These are phyloP conservation scores for Penstemon barbatus DNA, from an alignment of 257 asterid genomes.

Conservation along the genomic window DNA sequence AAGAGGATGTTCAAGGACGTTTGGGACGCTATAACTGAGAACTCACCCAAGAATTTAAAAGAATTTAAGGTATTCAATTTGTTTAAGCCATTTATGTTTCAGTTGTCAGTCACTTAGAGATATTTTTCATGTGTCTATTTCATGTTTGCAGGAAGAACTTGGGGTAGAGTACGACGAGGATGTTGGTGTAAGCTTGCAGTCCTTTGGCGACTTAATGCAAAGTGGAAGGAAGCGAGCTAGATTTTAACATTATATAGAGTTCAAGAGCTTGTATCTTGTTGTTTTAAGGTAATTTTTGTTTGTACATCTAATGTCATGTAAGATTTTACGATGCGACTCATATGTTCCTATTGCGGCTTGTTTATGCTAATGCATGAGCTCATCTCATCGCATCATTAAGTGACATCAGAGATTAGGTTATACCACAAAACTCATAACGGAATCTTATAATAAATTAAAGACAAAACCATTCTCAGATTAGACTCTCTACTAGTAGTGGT, in stretches of 20 bases:
- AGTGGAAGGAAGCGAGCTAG: constrained; percentile 56
- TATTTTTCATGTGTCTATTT: neutral
- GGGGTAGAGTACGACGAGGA: constrained; percentile 93
- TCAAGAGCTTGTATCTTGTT: constrained; percentile 13
- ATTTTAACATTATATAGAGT: constrained; percentile 5
- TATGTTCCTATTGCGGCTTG: neutral
- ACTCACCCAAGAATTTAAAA: constrained; percentile 80
- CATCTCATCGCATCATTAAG: neutral
- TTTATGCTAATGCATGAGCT: neutral
- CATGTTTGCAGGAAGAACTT: constrained; percentile 74
- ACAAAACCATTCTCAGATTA: too few relatives aligned
- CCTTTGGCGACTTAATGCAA: constrained; percentile 52
- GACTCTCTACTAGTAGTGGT: too few relatives aligned
- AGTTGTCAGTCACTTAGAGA: neutral
- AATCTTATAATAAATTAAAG: neutral
- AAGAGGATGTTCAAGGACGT: constrained; percentile 92
- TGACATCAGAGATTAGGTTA: neutral
- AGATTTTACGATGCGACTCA: neutral
- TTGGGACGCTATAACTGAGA: constrained; percentile 95
- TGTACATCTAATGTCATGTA: constrained; percentile 16
- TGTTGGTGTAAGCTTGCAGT: constrained; percentile 77
- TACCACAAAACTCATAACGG: neutral
- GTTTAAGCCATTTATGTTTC: neutral
- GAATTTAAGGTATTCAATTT: constrained; percentile 67
- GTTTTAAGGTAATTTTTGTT: constrained; percentile 14